A percentile compares a stretch with the other conserved stretches of the same genome.
These are phyloP conservation scores for Fraxinus pennsylvanica DNA, from an alignment of 257 asterid species.

Conservation along the genomic window DNA sequence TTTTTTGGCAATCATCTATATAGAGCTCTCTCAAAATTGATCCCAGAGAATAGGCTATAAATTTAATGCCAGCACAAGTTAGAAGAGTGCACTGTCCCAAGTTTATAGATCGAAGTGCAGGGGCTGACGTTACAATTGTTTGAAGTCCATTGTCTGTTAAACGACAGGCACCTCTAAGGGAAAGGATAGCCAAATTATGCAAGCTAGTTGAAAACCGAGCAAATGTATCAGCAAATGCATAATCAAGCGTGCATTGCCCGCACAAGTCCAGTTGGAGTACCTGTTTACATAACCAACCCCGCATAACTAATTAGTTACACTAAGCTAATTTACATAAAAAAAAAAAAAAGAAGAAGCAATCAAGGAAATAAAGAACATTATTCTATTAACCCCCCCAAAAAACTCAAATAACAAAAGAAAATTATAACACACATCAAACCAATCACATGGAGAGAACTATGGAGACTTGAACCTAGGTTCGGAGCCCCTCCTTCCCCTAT, in stretches of 20 bases:
- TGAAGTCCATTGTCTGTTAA: slow-evolving; percentile 61
- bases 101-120: slow-evolving; percentile 60
- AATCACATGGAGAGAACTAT: neutral
- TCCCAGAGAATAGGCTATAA: slow-evolving; percentile 58
- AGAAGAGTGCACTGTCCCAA: slow-evolving; percentile 77
- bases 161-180: slow-evolving; percentile 91
- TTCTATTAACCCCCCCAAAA: neutral
- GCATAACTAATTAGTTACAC: slow-evolving; percentile 11
- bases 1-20: slow-evolving; percentile 64
- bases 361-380: neutral
- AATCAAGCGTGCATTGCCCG: slow-evolving; percentile 67
- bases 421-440: slow-evolving; percentile 4
- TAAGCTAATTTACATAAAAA: neutral
- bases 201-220: slow-evolving; percentile 39
- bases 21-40: slow-evolving; percentile 67
- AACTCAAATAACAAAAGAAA: slow-evolving; percentile 1
- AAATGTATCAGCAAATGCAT: slow-evolving; percentile 38
- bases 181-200: slow-evolving; percentile 51
- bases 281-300: slow-evolving; percentile 46
- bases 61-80: slow-evolving; percentile 50
- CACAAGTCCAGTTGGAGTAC: slow-evolving; percentile 87
- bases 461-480: slow-evolving; percentile 9
- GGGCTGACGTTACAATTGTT: slow-evolving; percentile 57
- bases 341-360: slow-evolving; percentile 10
- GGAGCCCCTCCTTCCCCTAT: neutral